phyloP scores from a whole-genome alignment of 257 asterid genomes.

The Nyctanthes arbortristis region DNA sequence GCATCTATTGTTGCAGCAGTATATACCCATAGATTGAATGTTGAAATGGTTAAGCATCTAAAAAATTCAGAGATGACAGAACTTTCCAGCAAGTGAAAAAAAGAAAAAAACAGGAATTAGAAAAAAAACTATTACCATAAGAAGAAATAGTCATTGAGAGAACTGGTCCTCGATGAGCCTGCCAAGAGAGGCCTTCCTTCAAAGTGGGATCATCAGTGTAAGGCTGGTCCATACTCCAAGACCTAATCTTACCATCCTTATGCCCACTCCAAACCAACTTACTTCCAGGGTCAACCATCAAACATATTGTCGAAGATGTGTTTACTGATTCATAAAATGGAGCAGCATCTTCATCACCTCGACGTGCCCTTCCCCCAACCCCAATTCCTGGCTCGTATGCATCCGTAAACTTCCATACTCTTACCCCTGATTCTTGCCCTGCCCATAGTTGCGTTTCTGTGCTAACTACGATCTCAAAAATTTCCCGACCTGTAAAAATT shows the following conservation, averaged over 20 bases:
- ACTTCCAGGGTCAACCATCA: slow-evolving; percentile 78
- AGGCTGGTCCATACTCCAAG: slow-evolving; percentile 87
- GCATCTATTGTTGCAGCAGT: not conserved
- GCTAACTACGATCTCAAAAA: slow-evolving; percentile 76
- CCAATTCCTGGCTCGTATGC: slow-evolving; percentile 76
- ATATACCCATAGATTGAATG: not conserved
- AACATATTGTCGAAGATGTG: slow-evolving; percentile 66
- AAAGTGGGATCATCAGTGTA: slow-evolving; percentile 55
- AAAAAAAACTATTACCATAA: slow-evolving; percentile 90
- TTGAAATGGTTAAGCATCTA: not conserved
- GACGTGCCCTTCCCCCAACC: slow-evolving; percentile 59
- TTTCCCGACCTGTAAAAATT: slow-evolving; percentile 63
- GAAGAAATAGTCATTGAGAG: slow-evolving; percentile 74
- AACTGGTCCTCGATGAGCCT: slow-evolving; percentile 85
- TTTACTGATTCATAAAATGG: slow-evolving; percentile 77
- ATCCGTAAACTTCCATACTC: slow-evolving; percentile 87
- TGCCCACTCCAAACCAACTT: slow-evolving; percentile 94
- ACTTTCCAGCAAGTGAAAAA: not conserved
- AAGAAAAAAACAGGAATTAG: too few relatives aligned
- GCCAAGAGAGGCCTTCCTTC: slow-evolving; percentile 88
- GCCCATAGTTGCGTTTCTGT: slow-evolving; percentile 89
- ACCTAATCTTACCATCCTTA: slow-evolving; percentile 85
- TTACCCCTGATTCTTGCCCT: slow-evolving; percentile 89
- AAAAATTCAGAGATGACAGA: not conserved
- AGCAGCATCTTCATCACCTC: slow-evolving; percentile 96